Conservation (phyloP, 495 filamentous ascomycete genomes). For the Mycothermus thermophilus region DNA sequence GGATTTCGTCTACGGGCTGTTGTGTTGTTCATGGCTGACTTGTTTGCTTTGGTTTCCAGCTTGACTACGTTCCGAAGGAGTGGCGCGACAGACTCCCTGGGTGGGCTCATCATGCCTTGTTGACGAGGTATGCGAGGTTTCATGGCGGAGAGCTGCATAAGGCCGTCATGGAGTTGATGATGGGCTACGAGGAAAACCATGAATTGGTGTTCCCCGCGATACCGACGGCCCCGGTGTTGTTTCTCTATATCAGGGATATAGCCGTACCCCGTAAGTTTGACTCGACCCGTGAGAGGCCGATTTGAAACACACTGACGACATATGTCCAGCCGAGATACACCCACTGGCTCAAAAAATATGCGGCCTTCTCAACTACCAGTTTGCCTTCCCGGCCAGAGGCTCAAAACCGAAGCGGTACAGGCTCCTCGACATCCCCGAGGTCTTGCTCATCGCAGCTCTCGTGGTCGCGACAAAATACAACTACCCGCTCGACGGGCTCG, state of each 20-base stretch:
- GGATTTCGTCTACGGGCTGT: no score
- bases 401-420: conserved; percentile 4
- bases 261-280: conserved; percentile 60
- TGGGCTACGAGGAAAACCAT: conserved; percentile 53
- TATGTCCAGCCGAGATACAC: conserved; percentile 52
- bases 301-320: no score
- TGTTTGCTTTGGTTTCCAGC: no score
- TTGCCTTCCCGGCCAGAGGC: conserved; percentile 34
- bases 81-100: conserved; percentile 51
- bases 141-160: conserved; percentile 48
- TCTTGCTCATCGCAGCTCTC: conserved; percentile 54
- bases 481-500: conserved; percentile 57
- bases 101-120: conserved; percentile 42
- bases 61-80: conserved; percentile 44
- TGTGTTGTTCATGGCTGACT: no score
- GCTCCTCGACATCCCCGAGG: conserved; percentile 49
- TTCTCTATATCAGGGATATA: conserved; percentile 56
- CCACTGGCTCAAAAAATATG: conserved; percentile 45
- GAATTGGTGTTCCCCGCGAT: conserved; percentile 57
- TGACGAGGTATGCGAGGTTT: conserved; percentile 32
- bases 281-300: no score
- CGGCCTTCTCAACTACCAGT: conserved; percentile 40
- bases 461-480: conserved; percentile 65
- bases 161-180: conserved; percentile 42
- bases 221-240: conserved; percentile 51